These are phyloP conservation scores for Aphanomyces euteiches DNA, from an alignment of 352 stramenopile species.

Conservation along the genomic window DNA sequence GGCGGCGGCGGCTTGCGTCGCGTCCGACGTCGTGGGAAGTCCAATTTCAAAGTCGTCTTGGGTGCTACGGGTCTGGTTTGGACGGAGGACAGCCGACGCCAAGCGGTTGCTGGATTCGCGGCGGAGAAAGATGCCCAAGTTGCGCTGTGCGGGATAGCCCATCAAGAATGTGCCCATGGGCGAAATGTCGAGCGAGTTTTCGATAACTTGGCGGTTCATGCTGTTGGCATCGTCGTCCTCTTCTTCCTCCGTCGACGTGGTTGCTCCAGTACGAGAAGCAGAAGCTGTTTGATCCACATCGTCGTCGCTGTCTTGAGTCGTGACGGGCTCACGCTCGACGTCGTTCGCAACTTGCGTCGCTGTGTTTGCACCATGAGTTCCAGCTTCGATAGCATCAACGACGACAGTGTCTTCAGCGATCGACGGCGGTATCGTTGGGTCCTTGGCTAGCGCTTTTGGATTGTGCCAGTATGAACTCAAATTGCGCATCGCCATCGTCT, in stretches of 20 bases:
- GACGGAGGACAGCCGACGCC: conserved; percentile 31
- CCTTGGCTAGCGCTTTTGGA: conserved; percentile 17
- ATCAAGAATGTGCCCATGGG: conserved; percentile 63
- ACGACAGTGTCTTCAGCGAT: background rate
- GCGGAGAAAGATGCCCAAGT: conserved; percentile 50
- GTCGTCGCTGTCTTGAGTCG: conserved; percentile 28
- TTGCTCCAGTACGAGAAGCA: conserved; percentile 42
- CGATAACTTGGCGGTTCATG: conserved; percentile 71
- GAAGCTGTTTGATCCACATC: conserved; percentile 14
- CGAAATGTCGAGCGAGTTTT: conserved; percentile 85
- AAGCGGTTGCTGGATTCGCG: conserved; percentile 46
- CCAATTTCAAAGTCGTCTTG: conserved; percentile 74
- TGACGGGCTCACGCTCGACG: background rate
- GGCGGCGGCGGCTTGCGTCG: background rate
- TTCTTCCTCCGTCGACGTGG: conserved; percentile 41
- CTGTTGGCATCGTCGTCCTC: conserved; percentile 38
- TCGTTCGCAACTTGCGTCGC: background rate
- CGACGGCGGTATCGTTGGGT: conserved; percentile 32
- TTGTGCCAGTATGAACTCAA: conserved; percentile 56
- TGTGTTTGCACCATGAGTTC: background rate
- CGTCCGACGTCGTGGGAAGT: conserved; percentile 45
- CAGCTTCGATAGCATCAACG: background rate
- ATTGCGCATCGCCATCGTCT: conserved; percentile 51
- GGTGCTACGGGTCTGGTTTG: conserved; percentile 24
- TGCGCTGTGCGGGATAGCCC: conserved; percentile 50